Evolutionary conservation across 2,329 filamentous ascomycete genomes (phyloP).

Genomic region (Diaporthe destruens): DNA sequence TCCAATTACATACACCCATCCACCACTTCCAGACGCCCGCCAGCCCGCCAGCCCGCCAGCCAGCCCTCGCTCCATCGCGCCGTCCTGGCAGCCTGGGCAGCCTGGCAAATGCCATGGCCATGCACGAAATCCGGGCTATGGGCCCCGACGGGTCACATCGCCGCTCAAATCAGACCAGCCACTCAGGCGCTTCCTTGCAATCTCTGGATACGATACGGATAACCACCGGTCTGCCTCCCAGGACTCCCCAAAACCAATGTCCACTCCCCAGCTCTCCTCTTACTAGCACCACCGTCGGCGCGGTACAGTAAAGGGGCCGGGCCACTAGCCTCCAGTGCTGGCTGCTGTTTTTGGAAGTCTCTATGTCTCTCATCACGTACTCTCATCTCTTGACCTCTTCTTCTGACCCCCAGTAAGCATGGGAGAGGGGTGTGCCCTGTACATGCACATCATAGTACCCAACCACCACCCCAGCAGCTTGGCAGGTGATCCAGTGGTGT

Average conservation of each 20-base stretch:
- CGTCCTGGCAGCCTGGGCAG: neutral
- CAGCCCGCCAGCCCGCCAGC: slow-evolving; percentile 14
- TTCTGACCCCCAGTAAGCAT: neutral
- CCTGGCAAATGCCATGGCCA: slow-evolving; percentile 28
- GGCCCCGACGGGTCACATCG: slow-evolving; percentile 31
- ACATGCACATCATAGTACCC: neutral
- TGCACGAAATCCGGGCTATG: slow-evolving; percentile 34
- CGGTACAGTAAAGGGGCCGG: slow-evolving; percentile 29
- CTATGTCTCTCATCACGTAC: neutral
- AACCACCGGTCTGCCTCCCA: slow-evolving; percentile 13
- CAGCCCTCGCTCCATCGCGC: slow-evolving; percentile 21
- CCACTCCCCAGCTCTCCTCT: slow-evolving; percentile 10
- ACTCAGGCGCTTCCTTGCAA: slow-evolving; percentile 30
- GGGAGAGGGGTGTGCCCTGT: neutral
- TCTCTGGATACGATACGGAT: slow-evolving; percentile 41
- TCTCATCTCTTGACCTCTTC: neutral
- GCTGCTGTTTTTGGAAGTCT: slow-evolving; percentile 23
- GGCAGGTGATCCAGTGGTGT: no score
- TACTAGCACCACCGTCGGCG: slow-evolving; percentile 29
- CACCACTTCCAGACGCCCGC: slow-evolving; percentile 14
- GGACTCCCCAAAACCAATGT: slow-evolving; percentile 3
- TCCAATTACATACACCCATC: neutral
- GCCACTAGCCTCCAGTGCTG: slow-evolving; percentile 1
- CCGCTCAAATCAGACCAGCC: slow-evolving; percentile 30
- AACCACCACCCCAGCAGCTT: neutral